Evolutionary conservation across 352 stramenopile species (phyloP).

Genomic region (Phytophthora pisi): DNA sequence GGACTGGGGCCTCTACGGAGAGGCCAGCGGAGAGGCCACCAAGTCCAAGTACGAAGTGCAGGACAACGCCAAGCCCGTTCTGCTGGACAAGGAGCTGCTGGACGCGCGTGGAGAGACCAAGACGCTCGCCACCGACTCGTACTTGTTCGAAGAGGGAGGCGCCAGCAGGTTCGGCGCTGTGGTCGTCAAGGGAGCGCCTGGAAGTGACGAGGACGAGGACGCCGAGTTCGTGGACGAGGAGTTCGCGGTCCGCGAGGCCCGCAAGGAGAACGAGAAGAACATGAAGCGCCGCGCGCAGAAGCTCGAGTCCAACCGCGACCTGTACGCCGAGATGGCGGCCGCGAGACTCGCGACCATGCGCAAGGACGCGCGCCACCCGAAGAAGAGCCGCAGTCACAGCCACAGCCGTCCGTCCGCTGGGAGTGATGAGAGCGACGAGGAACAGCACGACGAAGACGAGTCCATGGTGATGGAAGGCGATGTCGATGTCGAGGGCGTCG

Average conservation of each 20-base stretch:
- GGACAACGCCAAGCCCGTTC: constrained; percentile 39
- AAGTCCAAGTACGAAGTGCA: constrained; percentile 56
- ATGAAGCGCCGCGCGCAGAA: constrained; percentile 61
- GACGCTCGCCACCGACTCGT: constrained; percentile 55
- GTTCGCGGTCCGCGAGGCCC: constrained; percentile 44
- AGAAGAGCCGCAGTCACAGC: constrained; percentile 35
- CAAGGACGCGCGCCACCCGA: constrained; percentile 65
- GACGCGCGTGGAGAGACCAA: constrained; percentile 29
- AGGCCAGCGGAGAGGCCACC: constrained; percentile 15
- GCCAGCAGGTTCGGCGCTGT: constrained; percentile 59
- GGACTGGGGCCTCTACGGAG: constrained; percentile 66
- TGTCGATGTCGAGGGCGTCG: constrained; percentile 7
- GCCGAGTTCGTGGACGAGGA: constrained; percentile 63
- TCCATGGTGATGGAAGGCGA: constrained; percentile 26
- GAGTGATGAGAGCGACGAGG: constrained; percentile 31
- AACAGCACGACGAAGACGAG: constrained; percentile 35
- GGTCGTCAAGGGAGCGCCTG: constrained; percentile 37
- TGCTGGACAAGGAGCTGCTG: constrained; percentile 70
- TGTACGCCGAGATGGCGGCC: constrained; percentile 76
- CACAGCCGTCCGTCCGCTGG: constrained; percentile 19
- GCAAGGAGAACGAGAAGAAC: constrained; percentile 63
- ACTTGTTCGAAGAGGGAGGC: constrained; percentile 63
- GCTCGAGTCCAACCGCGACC: constrained; percentile 72
- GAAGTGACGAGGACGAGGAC: constrained; percentile 33
- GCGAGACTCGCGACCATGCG: constrained; percentile 62